Evolutionary conservation across 805 yeast genomes (phyloP), one percentile per base, ranked within the genome.

Genomic region (Torulaspora indica): DNA sequence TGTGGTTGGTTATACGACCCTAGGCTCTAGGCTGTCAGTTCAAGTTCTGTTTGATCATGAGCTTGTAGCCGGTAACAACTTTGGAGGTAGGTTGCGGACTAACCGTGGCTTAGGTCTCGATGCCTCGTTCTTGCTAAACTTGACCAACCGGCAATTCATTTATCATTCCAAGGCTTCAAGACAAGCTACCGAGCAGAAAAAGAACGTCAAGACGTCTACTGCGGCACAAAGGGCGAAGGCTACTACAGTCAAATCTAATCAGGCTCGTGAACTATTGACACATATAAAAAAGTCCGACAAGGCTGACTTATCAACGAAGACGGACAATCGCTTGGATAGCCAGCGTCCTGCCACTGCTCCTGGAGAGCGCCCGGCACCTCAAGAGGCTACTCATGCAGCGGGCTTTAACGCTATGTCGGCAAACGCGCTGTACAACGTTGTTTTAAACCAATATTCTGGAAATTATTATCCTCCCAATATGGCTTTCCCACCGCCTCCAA

Each of bases 91-190:
- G 61, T 72, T 89, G 56, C 68, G 67, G 41, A 76, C 91, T 4
- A 84, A 80, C 56, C 80, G 98, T 58, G 98, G 98, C 14, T 66
- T 88, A 53, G 79, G 84, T 18, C 78, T 93, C 43, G 95, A 86
- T 51, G 80, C 95, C 0, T 79, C 91, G 0, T 74, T 86, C 43
- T 80, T 93, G 28, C 73, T 93, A 66, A 93, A 93, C 61, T 59
- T 91, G 39, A 73, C 91, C 4, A 68, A 78, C 55, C 77, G 76
- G 49, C 96, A 91, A 62, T 77, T 86, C 55, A 78, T 85, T 31
- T 85, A 75, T 62, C 90, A 85, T 55, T 78, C 89, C 3, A 77
- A 77, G 55, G 83, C 85, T 8, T 78, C 89, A 5, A 59, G 60
- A 47, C 52, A 57, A 30, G 56, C 59, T 12, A 60, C 66, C 45